Evolutionary conservation across 257 asterid species (phyloP).

Genomic region (Lycium barbarum): DNA sequence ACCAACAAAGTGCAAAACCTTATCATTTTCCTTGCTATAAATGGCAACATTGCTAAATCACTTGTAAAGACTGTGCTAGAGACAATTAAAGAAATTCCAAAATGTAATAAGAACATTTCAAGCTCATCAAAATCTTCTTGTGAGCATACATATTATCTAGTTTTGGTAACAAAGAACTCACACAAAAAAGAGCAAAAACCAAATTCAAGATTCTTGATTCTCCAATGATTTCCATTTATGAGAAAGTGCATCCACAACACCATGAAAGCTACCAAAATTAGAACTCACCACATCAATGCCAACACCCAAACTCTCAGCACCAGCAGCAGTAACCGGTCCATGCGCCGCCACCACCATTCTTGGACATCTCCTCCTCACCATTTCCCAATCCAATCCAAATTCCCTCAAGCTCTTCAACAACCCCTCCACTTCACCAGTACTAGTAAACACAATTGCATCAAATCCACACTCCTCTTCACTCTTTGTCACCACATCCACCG

Average conservation of each 20-base stretch:
- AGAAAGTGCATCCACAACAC: slow-evolving; percentile 69
- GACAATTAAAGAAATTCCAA: not conserved
- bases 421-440: slow-evolving; percentile 91
- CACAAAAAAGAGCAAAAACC: not conserved
- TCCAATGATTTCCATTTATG: slow-evolving; percentile 46
- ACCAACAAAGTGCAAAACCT: not conserved
- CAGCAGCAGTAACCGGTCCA: slow-evolving; percentile 90
- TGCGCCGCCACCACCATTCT: slow-evolving; percentile 79
- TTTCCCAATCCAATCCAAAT: slow-evolving; percentile 69
- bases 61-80: not conserved
- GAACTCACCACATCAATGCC: slow-evolving; percentile 76
- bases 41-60: not conserved
- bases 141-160: not conserved
- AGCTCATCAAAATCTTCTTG: not conserved
- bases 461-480: slow-evolving; percentile 55
- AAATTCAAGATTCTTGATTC: slow-evolving; percentile 15
- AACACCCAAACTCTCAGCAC: slow-evolving; percentile 82
- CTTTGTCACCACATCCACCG: slow-evolving; percentile 50
- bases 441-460: slow-evolving; percentile 83
- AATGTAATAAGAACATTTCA: not conserved
- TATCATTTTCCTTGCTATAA: not conserved
- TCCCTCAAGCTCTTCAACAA: slow-evolving; percentile 72
- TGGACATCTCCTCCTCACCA: slow-evolving; percentile 73
- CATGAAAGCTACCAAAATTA: slow-evolving; percentile 70
- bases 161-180: not conserved